phyloP scores from a whole-genome alignment of 345 rosid species.

The Arabidopsis arenosa region DNA sequence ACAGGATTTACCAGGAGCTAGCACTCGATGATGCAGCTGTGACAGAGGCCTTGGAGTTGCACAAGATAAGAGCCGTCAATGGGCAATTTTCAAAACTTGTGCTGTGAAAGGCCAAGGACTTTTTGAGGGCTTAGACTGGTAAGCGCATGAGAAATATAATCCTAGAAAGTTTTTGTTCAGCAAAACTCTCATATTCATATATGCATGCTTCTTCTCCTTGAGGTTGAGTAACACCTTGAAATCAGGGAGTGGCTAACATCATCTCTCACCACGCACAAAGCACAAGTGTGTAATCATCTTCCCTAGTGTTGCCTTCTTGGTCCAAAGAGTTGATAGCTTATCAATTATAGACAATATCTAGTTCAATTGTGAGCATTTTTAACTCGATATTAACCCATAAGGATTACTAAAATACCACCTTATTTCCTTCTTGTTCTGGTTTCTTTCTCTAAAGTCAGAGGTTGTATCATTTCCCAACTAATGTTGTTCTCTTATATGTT shows the following conservation, averaged over 20 bases:
- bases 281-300: slow-evolving; percentile 22
- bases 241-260: slow-evolving; percentile 38
- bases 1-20: slow-evolving; percentile 59
- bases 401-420: background rate
- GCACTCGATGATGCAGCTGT: slow-evolving; percentile 56
- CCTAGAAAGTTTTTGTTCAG: background rate
- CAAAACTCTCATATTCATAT: slow-evolving; percentile 3
- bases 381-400: background rate
- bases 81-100: slow-evolving; percentile 66
- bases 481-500: background rate
- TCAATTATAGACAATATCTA: background rate
- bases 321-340: background rate
- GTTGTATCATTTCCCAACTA: background rate
- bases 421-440: background rate
- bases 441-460: background rate
- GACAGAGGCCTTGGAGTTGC: slow-evolving; percentile 58
- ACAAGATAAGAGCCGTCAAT: slow-evolving; percentile 60
- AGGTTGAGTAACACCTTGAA: slow-evolving; percentile 38
- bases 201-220: background rate
- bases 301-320: slow-evolving; percentile 12
- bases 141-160: slow-evolving; percentile 1
- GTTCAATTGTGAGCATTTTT: background rate
- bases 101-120: slow-evolving; percentile 62
- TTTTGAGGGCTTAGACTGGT: slow-evolving; percentile 64
- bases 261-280: background rate